Evolutionary conservation across 768 basidiomycete species (phyloP), one percentile per base, ranked within the genome.

Genomic region (Gymnopilus dilepis): DNA sequence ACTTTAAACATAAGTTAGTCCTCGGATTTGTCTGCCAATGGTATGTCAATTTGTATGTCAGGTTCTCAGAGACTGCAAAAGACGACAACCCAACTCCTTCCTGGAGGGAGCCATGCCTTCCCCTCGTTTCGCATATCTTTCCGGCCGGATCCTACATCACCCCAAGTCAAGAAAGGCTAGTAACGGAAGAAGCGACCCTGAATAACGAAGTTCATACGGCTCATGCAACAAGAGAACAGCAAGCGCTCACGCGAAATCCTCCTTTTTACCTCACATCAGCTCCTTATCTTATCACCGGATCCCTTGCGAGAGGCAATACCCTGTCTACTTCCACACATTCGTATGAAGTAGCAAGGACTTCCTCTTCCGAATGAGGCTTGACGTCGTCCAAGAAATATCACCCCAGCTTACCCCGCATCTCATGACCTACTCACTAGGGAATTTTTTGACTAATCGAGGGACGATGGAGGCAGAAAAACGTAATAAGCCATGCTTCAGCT

Each of bases 361-460:
- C 19, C 12, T 6, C 7, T 40, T 12, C 22, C 33, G n/a, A n/a
- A 38, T 13, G 34, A 38, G 38, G 11, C 17, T 31, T 50, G 22
- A 3, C 37, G 38, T 37, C 31, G 15, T 26, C 37, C 24, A 4
- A 15, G 13, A 24, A 17, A 52, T 28, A 60, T 60, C 55, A 47
- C 59, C 43, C 52, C 52, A 53, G 34, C 37, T 34, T 38, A 37
- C 52, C 53, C 59, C 42, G 53, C 52, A 55, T 37, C 59, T 37
- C 50, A 60, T 55, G 59, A 60, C 59, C 59, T 13, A 17, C 47
- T 15, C 19, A 26, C 43, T 24, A 21, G 15, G 47, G 28, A 30
- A 13, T 24, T 12, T 37, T 26, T 58, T 48, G 17, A 28, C 57
- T n/a, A 24, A 50, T 58, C 22, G 43, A 47, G 31, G 24, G 7